Conservation (phyloP, 208 protist genomes). For the Wallacemonas sp. region DNA sequence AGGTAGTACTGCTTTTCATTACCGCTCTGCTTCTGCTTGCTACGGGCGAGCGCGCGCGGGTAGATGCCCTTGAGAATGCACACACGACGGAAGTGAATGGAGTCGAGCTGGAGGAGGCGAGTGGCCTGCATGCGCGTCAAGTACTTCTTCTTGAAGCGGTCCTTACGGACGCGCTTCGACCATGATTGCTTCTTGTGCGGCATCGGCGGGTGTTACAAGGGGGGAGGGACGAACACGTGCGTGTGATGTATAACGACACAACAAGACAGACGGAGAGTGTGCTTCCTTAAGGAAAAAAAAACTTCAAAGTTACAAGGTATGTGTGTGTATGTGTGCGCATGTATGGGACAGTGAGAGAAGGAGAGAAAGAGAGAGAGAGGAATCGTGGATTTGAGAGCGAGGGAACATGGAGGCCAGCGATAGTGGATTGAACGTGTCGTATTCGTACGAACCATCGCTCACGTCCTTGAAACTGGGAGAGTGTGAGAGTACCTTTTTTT, state of each 20-base stretch:
- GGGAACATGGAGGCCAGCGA: not conserved
- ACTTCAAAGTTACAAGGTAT: too few species aligned
- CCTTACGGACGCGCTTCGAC: constrained; percentile 89
- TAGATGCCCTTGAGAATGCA: constrained; percentile 99
- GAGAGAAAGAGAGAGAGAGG: constrained; percentile 7
- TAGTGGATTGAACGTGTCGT: too few species aligned
- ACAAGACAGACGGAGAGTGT: too few species aligned
- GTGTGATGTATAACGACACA: too few species aligned
- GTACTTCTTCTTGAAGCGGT: constrained; percentile 93
- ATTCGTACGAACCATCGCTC: too few species aligned
- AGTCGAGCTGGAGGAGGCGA: constrained; percentile 92
- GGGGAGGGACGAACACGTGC: too few species aligned
- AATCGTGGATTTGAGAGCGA: not conserved
- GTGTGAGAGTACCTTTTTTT: too few species aligned
- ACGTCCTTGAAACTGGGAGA: too few species aligned
- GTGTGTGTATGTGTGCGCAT: not conserved
- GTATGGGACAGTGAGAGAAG: constrained; percentile 3
- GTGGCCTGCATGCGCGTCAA: constrained; percentile 93
- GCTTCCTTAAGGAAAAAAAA: too few species aligned
- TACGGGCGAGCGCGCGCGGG: constrained; percentile 95
- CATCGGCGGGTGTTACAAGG: constrained; percentile 39
- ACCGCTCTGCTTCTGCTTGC: constrained; percentile 93
- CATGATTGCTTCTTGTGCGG: constrained; percentile 85
- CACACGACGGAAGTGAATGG: constrained; percentile 94
- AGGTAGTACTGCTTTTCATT: constrained; percentile 98